Evolutionary conservation across 2,329 filamentous ascomycete species (phyloP).

Genomic region (Geosmithia flava): DNA sequence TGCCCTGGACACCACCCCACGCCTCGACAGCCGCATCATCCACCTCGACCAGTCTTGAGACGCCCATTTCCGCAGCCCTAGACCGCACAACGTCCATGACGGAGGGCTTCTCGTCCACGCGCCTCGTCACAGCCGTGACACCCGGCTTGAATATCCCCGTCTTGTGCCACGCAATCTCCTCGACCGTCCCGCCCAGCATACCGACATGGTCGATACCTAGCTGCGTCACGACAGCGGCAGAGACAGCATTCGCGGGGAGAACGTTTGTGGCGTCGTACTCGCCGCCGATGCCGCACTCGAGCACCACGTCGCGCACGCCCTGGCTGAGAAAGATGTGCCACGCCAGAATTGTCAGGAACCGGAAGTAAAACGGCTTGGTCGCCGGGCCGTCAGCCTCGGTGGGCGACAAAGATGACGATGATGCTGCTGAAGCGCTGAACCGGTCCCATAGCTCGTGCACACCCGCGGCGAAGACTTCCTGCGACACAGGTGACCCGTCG

Average conservation of each 20-base stretch:
- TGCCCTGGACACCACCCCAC: conserved; percentile 28
- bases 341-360: conserved; percentile 80
- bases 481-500: conserved; percentile 56
- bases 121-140: conserved; percentile 22
- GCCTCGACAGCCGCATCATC: conserved; percentile 20
- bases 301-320: conserved; percentile 64
- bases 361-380: conserved; percentile 83
- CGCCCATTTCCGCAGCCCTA: conserved; percentile 45
- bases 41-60: conserved; percentile 27
- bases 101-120: conserved; percentile 15
- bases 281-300: conserved; percentile 91
- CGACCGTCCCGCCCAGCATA: conserved; percentile 67
- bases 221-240: conserved; percentile 62
- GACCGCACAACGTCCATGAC: conserved; percentile 41
- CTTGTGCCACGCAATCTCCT: conserved; percentile 85
- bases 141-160: conserved; percentile 70
- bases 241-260: conserved; percentile 48
- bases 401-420: too few relatives aligned
- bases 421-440: conserved; percentile 20
- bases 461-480: conserved; percentile 58
- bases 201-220: conserved; percentile 76
- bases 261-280: conserved; percentile 92
- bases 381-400: conserved; percentile 39
- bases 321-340: conserved; percentile 71
- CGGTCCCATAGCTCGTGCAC: conserved; percentile 79